Evolutionary conservation across 2,329 filamentous ascomycete genomes (phyloP).

Genomic region (Lachnellula arida): DNA sequence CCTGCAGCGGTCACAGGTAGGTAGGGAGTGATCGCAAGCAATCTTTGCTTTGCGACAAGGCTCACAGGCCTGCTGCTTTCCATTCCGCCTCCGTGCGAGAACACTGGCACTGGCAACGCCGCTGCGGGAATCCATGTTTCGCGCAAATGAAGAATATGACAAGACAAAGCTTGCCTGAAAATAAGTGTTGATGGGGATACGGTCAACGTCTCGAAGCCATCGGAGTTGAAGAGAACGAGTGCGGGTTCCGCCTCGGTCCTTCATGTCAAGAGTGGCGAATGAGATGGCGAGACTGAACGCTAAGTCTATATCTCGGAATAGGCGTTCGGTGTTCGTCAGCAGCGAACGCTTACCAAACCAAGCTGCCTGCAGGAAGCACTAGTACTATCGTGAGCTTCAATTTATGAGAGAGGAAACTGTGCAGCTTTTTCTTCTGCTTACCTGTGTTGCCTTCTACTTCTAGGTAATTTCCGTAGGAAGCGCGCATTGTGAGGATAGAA

Average conservation of each 20-base stretch:
- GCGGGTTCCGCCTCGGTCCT: not conserved
- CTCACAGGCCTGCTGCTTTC: slow-evolving; percentile 26
- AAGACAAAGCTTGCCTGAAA: no score
- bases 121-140: slow-evolving; percentile 4
- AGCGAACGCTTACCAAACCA: not conserved
- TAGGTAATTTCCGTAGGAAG: no score
- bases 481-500: no score
- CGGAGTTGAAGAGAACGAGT: not conserved
- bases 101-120: slow-evolving; percentile 1
- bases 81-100: slow-evolving; percentile 25
- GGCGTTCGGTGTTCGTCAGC: not conserved
- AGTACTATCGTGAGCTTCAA: not conserved
- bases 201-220: not conserved
- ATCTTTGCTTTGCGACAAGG: slow-evolving; percentile 30
- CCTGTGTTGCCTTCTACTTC: no score
- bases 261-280: not conserved
- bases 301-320: not conserved
- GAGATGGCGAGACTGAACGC: not conserved
- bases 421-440: no score
- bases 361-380: not conserved
- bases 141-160: no score
- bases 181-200: no score
- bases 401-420: no score
- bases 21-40: slow-evolving; percentile 26
- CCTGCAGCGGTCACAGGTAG: slow-evolving; percentile 24